phyloP scores from a whole-genome alignment of 495 filamentous ascomycete species.

The Trichoderma parareesei region DNA sequence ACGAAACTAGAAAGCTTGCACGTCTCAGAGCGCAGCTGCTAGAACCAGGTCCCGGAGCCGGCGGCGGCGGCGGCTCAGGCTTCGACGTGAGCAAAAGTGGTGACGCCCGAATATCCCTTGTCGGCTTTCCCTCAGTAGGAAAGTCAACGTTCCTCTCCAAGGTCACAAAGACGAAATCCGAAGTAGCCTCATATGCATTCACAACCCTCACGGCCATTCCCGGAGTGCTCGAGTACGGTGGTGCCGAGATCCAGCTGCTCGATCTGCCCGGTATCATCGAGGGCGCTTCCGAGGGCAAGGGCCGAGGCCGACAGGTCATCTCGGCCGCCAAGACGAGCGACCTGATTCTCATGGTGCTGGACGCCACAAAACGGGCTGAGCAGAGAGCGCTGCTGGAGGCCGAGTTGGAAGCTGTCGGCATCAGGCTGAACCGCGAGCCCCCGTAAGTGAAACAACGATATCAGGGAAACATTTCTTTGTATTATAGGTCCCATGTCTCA shows the following conservation, averaged over 20 bases:
- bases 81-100: constrained; percentile 98
- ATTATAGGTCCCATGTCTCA: not conserved
- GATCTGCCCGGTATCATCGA: constrained; percentile 99
- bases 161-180: constrained; percentile 96
- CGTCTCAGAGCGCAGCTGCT: constrained; percentile 91
- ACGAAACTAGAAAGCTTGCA: constrained; percentile 72
- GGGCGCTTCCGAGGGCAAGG: constrained; percentile 93
- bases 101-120: constrained; percentile 93
- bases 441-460: constrained; percentile 53
- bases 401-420: constrained; percentile 94
- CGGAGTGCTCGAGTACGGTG: constrained; percentile 95
- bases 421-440: constrained; percentile 84
- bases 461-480: constrained; percentile 1
- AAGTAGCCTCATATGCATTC: constrained; percentile 95
- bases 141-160: constrained; percentile 99
- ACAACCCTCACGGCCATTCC: constrained; percentile 97
- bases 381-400: constrained; percentile 84
- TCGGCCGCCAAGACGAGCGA: constrained; percentile 99
- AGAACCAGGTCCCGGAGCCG: constrained; percentile 77
- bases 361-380: constrained; percentile 94
- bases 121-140: constrained; percentile 96
- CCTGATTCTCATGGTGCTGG: constrained; percentile 91
- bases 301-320: constrained; percentile 92
- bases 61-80: constrained; percentile 63
- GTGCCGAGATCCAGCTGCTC: constrained; percentile 95